Evolutionary conservation across 345 rosid genomes (phyloP), one percentile per base, ranked within the genome.

Genomic region (Trapa incisa): DNA sequence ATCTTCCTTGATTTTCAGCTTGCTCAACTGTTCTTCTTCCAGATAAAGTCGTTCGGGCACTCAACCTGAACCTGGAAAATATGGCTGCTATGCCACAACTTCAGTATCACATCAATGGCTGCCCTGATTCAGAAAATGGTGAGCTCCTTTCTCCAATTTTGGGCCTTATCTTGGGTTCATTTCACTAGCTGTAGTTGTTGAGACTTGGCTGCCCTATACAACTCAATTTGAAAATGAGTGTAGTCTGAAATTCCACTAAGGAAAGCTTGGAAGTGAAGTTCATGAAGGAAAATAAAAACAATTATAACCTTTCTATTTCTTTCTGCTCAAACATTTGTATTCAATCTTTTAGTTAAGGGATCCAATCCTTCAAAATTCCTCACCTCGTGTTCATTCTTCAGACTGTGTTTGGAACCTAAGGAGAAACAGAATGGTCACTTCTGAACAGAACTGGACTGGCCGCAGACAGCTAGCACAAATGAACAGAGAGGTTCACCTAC

Each of bases 11-110:
- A 11, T 5, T 43, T 8, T 17, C 68, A 78, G 85, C 70, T 15
- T 62, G 87, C 61, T 67, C 90, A 0, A 81, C 89, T 1, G 92
- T 84, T 15, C 66, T 89, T 53, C 81, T 92, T 37, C 98, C 97
- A 37, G 90, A 87, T 17, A 87, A 80, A 77, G 87, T 90, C 65
- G 87, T 85, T 45, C 88, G 84, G 67, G 96, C 92, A n/a, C 67
- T 92, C 77, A 87, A 89, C 68, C 64, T 84, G 74, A 88, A 89
- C 65, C 37, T 83, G 50, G 82, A 79, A 2, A 84, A 80, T 2
- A 54, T 77, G 52, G 77, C 74, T 37, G 37, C 72, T 45, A 77
- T 70, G 66, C 72, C 79, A 1, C 81, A 67, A 37, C 48, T 72
- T 43, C 81, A 71, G 39, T 68, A 80, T 57, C 84, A 82, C 11